These are phyloP conservation scores for Rhizophlyctis rosea DNA, from an alignment of 192 early-diverging fungal genomes.

Conservation along the genomic window DNA sequence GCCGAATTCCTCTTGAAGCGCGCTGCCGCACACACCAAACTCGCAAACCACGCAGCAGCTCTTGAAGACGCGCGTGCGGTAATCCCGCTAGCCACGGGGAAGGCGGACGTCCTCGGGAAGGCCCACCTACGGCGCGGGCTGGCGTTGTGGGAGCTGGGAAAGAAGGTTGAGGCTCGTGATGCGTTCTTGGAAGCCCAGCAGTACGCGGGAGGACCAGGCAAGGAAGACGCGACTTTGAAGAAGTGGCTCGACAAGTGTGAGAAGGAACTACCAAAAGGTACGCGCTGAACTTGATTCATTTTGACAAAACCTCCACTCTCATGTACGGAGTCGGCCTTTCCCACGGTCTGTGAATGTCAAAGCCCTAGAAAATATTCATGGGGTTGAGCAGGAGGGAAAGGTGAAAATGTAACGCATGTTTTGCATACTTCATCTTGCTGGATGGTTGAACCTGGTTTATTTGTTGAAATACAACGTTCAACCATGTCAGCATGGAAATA, in stretches of 20 bases:
- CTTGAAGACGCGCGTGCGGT: constrained; percentile 66
- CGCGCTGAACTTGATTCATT: constrained; percentile 4
- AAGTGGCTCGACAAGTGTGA: constrained; percentile 25
- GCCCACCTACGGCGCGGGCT: constrained; percentile 61
- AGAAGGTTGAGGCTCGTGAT: constrained; percentile 51
- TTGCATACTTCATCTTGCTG: too few species aligned
- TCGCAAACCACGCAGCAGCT: constrained; percentile 58
- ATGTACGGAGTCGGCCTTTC: too few species aligned
- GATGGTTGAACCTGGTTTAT: too few species aligned
- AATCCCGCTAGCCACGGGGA: constrained; percentile 47
- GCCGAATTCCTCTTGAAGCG: constrained; percentile 69
- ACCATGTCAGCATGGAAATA: too few species aligned
- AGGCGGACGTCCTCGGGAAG: constrained; percentile 57
- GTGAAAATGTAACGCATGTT: too few species aligned
- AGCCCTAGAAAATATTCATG: too few species aligned
- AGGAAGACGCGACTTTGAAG: constrained; percentile 5
- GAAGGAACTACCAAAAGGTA: constrained; percentile 13
- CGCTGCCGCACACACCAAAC: constrained; percentile 60
- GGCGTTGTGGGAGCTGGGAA: constrained; percentile 24
- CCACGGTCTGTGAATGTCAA: too few species aligned
- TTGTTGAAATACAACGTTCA: too few species aligned
- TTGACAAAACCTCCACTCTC: not conserved
- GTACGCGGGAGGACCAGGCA: constrained; percentile 21
- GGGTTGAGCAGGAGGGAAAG: too few species aligned
- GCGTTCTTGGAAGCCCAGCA: constrained; percentile 43